Base-by-base conservation (phyloP, 495 filamentous ascomycete species). In the Sphaerosporella brunnea region DNA sequence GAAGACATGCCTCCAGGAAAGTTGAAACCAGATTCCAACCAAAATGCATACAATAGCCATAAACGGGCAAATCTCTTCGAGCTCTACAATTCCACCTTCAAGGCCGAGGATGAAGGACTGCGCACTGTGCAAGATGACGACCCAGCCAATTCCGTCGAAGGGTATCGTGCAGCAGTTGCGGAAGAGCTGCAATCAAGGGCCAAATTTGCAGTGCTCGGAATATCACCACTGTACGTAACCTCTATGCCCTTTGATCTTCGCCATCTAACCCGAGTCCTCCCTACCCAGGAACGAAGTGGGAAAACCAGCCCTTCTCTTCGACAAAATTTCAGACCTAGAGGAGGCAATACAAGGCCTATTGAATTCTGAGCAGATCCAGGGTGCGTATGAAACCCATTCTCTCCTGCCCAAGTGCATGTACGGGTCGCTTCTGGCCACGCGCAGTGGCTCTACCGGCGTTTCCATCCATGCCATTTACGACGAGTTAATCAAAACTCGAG, bases 401-500 rank as follows among this genome's bases (percentile, higher is more conserved):
- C 43, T 46, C 20, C 9, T 46, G 8, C 21, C 11, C 40, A 11
- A 24, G 7, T 25, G 9, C 11, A 24, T 11, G 13, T 26, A 5
- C 11, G 13, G 13, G 5, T 26, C 19, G 2, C 40, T 43, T 2
- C 19, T 43, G 13, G 19, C 43, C 2, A 25, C 11, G 7, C n/a
- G n/a, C n/a, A 25, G 8, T 16, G 43, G 28, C 18, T 20, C 25
- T 18, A 16, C 13, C 3, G 7, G 20, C 2, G 23, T 49, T 24
- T 51, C 47, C 1, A 35, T 55, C 16, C 15, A 44, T 4, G 37
- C 34, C 5, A 21, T 52, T 1, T 58, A 56, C 32, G 36, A 30
- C 16, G 36, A n/a, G 5, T 44, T 58, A 13, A 16, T 56, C 7
- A 13, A 20, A 11, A 50, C 51, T 4, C 51, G 50, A 36, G 50